Conservation (phyloP, 2,329 filamentous ascomycete species). For the Cladorrhinum sp. region DNA sequence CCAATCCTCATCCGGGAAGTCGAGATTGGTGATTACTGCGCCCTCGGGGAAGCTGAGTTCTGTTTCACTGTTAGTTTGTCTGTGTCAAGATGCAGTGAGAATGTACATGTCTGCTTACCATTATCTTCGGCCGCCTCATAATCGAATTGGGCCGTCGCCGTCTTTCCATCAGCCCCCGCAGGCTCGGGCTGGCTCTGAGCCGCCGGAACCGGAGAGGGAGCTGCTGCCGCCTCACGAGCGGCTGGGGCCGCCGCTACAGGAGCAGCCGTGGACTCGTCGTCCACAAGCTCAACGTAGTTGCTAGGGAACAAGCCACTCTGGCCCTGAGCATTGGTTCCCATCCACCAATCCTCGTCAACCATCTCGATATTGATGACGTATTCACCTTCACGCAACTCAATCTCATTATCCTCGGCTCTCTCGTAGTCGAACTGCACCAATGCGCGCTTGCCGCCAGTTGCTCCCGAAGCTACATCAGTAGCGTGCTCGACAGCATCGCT, state of each 20-base stretch:
- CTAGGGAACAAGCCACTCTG: constrained; percentile 91
- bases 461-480: constrained; percentile 34
- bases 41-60: constrained; percentile 83
- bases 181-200: constrained; percentile 40
- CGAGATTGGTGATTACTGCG: constrained; percentile 75
- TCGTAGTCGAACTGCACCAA: constrained; percentile 93
- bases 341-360: constrained; percentile 99
- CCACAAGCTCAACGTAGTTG: constrained; percentile 90
- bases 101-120: constrained; percentile 42
- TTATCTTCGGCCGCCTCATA: constrained; percentile 98
- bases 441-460: constrained; percentile 64
- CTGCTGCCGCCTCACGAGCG: constrained; percentile 27
- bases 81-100: not conserved
- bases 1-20: constrained; percentile 99
- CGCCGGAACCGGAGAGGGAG: constrained; percentile 34
- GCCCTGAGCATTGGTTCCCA: constrained; percentile 82
- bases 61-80: constrained; percentile 44
- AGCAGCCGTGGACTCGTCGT: constrained; percentile 40
- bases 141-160: constrained; percentile 85
- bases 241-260: constrained; percentile 29
- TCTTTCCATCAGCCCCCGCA: constrained; percentile 50
- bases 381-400: constrained; percentile 86
- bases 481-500: constrained; percentile 42
- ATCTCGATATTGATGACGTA: constrained; percentile 89
- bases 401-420: constrained; percentile 95